phyloP scores from a whole-genome alignment of 2,329 filamentous ascomycete species.

The Claviceps lovelessii region DNA sequence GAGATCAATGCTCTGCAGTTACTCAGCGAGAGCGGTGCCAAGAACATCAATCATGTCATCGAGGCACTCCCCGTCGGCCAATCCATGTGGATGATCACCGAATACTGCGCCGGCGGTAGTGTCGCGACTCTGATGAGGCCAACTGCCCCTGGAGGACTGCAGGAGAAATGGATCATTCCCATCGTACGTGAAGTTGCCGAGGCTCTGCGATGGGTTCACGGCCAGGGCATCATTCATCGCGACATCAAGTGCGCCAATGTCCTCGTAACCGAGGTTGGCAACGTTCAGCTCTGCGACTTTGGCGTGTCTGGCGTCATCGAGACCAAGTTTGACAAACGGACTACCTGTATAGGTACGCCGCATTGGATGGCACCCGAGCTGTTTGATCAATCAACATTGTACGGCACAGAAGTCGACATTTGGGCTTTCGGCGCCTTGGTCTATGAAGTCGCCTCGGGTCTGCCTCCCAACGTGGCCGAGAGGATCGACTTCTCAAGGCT shows the following conservation, averaged over 20 bases:
- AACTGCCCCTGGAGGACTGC: constrained; percentile 49
- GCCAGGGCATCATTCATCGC: constrained; percentile 54
- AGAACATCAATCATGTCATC: constrained; percentile 69
- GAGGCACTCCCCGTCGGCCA: constrained; percentile 65
- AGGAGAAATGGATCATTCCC: constrained; percentile 56
- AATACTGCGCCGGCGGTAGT: constrained; percentile 75
- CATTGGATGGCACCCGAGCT: constrained; percentile 82
- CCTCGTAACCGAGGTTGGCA: constrained; percentile 60
- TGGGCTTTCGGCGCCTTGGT: constrained; percentile 77
- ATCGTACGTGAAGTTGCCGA: constrained; percentile 53
- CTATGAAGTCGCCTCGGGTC: constrained; percentile 66
- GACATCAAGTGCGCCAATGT: constrained; percentile 70
- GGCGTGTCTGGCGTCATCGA: constrained; percentile 69
- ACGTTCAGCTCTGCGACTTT: constrained; percentile 73
- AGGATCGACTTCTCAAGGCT: constrained; percentile 34
- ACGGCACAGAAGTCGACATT: constrained; percentile 63
- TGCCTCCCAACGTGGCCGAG: constrained; percentile 53
- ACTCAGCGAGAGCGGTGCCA: constrained; percentile 57
- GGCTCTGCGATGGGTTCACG: constrained; percentile 53
- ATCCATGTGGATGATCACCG: constrained; percentile 77
- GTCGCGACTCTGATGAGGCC: constrained; percentile 59
- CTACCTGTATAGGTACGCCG: constrained; percentile 68
- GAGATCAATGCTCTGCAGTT: constrained; percentile 57
- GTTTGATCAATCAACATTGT: constrained; percentile 48
- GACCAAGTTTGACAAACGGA: constrained; percentile 59